Base-by-base conservation (phyloP, 441 rosid species). In the Adansonia rubrostipa region DNA sequence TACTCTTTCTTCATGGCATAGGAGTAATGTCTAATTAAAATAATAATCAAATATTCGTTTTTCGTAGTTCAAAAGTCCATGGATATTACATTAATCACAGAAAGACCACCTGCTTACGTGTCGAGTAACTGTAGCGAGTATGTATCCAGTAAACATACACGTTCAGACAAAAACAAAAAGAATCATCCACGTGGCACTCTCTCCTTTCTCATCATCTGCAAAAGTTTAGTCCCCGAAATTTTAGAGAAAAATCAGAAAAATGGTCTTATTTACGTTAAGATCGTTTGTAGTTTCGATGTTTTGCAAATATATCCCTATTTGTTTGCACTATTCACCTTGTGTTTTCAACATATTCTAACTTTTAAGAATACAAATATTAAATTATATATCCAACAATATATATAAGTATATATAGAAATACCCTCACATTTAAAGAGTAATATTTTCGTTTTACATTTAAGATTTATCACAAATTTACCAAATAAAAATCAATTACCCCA, bases 101-200 rank as follows among this genome's bases (percentile, higher is more conserved):
- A 53, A 53, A 13, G 57, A 53, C 57, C 19, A 53, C 19, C 2
- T 53, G 0, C n/a, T 6, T 53, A 14, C 57, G 57, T 53, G 57
- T 53, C 57, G 15, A 53, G 19, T 17, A 53, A 17, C 19, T 53
- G n/a, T 4, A 53, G 19, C 57, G 57, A 53, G 57, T 53, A 53
- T 6, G 14, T 53, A 53, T 53, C 1, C 15, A 7, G 5, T 14
- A 53, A 53, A 4, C 19, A 14, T 53, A 60, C 65, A 60, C 15
- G 65, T 10, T 60, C 65, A 60, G 36, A 60, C 40, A 20, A 22
- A 60, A 60, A 28, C 53, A 56, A 54, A 36, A 5, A n/a, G 56
- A n/a, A 10, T 3, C 42, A 1, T 5, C 80, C 83, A 81, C 80
- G 78, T 73, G 83, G 58, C 75, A 6, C 19, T 3, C 4, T 75